Conservation (phyloP, 2,329 filamentous ascomycete genomes). For the Penicillium sp. region DNA sequence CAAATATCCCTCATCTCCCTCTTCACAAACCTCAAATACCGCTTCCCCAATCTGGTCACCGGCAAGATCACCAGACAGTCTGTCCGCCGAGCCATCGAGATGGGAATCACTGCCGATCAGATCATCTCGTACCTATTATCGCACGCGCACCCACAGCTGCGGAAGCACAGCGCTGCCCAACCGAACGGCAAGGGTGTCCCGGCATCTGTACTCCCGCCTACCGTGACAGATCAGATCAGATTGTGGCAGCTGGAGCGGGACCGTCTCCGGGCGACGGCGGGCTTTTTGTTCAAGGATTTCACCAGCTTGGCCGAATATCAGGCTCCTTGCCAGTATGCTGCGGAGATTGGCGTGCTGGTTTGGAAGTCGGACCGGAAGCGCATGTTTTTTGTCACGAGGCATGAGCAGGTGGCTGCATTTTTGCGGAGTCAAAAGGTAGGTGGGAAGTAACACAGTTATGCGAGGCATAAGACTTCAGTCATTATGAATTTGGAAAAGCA, state of each 20-base stretch:
- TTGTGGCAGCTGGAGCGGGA: slow-evolving; percentile 98
- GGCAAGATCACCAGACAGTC: slow-evolving; percentile 87
- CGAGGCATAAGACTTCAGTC: not conserved
- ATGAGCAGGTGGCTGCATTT: slow-evolving; percentile 84
- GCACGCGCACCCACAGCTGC: slow-evolving; percentile 94
- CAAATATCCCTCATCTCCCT: slow-evolving; percentile 92
- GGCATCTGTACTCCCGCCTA: slow-evolving; percentile 77
- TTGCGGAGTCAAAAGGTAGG: slow-evolving; percentile 59
- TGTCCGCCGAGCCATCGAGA: slow-evolving; percentile 79
- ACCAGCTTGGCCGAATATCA: slow-evolving; percentile 64
- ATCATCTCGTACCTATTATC: slow-evolving; percentile 90
- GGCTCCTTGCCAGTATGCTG: slow-evolving; percentile 61
- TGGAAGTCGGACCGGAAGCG: slow-evolving; percentile 79
- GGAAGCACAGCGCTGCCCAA: slow-evolving; percentile 52
- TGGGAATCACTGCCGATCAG: slow-evolving; percentile 91
- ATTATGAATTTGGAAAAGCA: slow-evolving; percentile 1
- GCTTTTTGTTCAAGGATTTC: slow-evolving; percentile 90
- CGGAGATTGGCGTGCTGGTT: slow-evolving; percentile 83
- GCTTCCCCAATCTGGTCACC: slow-evolving; percentile 91
- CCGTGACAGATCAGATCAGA: slow-evolving; percentile 94
- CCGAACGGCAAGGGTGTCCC: slow-evolving; percentile 40
- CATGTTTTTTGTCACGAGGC: slow-evolving; percentile 87
- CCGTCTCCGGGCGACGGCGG: slow-evolving; percentile 77
- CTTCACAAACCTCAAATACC: slow-evolving; percentile 82
- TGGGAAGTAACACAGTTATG: not conserved